Evolutionary conservation across 2,329 filamentous ascomycete genomes (phyloP).

Genomic region (Atkinsonella hypoxylon): DNA sequence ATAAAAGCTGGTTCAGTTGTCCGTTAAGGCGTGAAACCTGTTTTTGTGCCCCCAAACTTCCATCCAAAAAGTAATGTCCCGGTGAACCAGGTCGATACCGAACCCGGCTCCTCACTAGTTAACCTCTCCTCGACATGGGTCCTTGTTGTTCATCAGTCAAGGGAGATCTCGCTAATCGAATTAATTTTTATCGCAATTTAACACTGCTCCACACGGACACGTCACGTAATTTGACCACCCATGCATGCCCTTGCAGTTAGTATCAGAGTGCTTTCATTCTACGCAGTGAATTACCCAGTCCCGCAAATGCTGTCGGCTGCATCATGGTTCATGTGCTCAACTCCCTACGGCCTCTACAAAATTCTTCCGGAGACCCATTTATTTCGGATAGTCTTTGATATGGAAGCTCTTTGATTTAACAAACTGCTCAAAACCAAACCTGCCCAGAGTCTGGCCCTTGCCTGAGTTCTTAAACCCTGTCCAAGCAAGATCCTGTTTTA

Average conservation of each 20-base stretch:
- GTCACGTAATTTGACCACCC: too few relatives aligned
- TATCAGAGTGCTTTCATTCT: too few relatives aligned
- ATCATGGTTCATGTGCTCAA: neutral
- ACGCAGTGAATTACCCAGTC: too few relatives aligned
- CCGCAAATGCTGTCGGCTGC: neutral
- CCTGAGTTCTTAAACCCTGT: conserved; percentile 97
- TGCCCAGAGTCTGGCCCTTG: conserved; percentile 79
- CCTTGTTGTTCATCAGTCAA: neutral
- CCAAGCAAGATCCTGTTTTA: conserved; percentile 72
- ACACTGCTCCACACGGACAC: neutral
- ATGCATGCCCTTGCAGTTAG: too few relatives aligned
- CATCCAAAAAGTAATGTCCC: neutral
- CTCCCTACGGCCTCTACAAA: too few relatives aligned
- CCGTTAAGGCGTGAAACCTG: neutral
- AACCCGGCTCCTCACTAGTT: neutral
- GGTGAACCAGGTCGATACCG: neutral
- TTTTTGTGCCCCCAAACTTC: neutral
- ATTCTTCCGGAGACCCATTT: conserved; percentile 11
- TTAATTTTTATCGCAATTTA: neutral
- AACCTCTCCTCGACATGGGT: neutral
- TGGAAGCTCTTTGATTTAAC: conserved; percentile 95
- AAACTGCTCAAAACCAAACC: conserved; percentile 89
- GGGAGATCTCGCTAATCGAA: conserved; percentile 12
- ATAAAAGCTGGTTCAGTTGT: neutral
- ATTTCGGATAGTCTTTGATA: conserved; percentile 68